A percentile compares a stretch with the other conserved stretches of the same genome.
Evolutionary conservation across 1,284 basidiomycete species (phyloP).

Genomic region (Marasmius fiardii): DNA sequence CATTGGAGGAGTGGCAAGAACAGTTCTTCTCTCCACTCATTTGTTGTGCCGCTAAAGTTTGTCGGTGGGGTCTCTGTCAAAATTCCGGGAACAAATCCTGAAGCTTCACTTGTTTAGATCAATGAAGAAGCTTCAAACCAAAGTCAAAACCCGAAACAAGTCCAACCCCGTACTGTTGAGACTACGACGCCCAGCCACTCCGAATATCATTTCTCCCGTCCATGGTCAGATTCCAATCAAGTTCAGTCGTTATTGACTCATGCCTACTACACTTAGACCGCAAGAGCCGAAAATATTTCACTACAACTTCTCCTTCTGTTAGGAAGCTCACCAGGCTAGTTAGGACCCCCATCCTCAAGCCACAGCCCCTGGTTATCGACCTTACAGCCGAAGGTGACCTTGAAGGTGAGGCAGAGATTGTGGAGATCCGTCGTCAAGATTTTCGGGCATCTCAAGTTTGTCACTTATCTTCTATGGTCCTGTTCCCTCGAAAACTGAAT

Average conservation of each 20-base stretch:
- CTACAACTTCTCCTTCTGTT: neutral
- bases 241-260: neutral
- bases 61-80: slow-evolving; percentile 14
- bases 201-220: neutral
- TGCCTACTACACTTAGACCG: neutral
- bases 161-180: neutral
- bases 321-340: neutral
- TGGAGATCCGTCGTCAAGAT: neutral
- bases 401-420: neutral
- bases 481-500: neutral
- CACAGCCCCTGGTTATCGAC: neutral
- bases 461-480: neutral
- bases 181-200: neutral
- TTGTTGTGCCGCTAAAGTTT: slow-evolving; percentile 15
- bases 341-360: neutral
- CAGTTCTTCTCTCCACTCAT: slow-evolving; percentile 21
- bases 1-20: slow-evolving; percentile 19
- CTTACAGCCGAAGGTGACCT: neutral
- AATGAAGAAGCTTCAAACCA: neutral
- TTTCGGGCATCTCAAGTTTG: neutral
- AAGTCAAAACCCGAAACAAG: neutral
- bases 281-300: neutral
- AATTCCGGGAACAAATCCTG: neutral
- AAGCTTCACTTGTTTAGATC: neutral
- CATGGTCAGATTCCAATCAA: neutral